These are phyloP conservation scores for Hippophae tibetana DNA, from an alignment of 306 rosid species.

Conservation along the genomic window DNA sequence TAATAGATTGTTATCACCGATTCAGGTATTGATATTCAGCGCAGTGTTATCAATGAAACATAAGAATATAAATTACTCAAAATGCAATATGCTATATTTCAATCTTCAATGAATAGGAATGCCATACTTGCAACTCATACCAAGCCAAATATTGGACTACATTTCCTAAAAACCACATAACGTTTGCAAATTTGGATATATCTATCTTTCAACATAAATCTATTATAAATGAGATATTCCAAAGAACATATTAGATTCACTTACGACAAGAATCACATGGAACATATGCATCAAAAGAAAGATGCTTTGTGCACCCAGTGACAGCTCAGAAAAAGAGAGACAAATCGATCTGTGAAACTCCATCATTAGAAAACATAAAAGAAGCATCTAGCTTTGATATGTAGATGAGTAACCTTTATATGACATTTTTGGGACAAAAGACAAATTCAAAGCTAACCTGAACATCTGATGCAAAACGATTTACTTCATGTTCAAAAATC, in stretches of 20 bases:
- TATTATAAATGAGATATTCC: not conserved
- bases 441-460: slow-evolving; percentile 46
- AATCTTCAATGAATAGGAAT: too few species aligned
- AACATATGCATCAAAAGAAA: slow-evolving; percentile 62
- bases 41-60: too few species aligned
- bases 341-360: slow-evolving; percentile 45
- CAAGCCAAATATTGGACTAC: too few species aligned
- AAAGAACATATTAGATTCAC: slow-evolving; percentile 20
- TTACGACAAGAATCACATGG: slow-evolving; percentile 82
- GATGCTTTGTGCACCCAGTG: slow-evolving; percentile 65
- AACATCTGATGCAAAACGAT: slow-evolving; percentile 53
- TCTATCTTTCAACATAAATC: too few species aligned
- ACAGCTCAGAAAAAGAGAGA: slow-evolving; percentile 65
- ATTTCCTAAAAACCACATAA: too few species aligned
- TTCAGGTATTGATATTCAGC: too few species aligned
- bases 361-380: slow-evolving; percentile 14
- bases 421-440: slow-evolving; percentile 8
- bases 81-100: too few species aligned
- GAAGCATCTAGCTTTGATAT: slow-evolving; percentile 19
- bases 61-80: too few species aligned
- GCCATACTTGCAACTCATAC: too few species aligned
- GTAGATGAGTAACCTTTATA: slow-evolving; percentile 11
- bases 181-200: too few species aligned
- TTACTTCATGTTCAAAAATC: slow-evolving; percentile 70
- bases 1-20: too few species aligned